Evolutionary conservation across 495 filamentous ascomycete genomes (phyloP), one percentile per base, ranked within the genome.

Genomic region (Ramalina intermedia): DNA sequence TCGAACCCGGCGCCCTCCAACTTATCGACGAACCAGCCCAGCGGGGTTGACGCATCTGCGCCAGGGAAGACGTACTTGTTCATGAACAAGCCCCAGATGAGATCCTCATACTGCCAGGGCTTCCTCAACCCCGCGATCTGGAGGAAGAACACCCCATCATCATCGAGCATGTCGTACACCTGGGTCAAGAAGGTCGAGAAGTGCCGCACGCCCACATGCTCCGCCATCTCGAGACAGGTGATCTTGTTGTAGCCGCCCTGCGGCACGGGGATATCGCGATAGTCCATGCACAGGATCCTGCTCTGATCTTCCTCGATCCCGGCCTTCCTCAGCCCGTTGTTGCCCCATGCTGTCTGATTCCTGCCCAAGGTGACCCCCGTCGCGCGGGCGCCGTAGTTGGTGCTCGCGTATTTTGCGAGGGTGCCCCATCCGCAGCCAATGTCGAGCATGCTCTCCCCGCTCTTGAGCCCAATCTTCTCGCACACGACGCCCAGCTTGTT

Each of bases 21-120:
- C 52, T 70, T 69, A 58, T 81, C 76, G 29, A 82, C 70, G 51
- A 82, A 74, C 51, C 70, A 82, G 23, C 77, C 77, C 27, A 84
- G 66, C 41, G 80, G 80, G 26, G 80, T 82, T 21, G 69, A 74
- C 18, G 80, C 80, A 57, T 84, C 80, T 2, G 80, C 80, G 51
- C 80, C 80, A 16, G 80, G 80, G 69, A 84, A 84, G 59, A 84
- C 69, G 62, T 84, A 82, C 62, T 84, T 82, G 71, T 82, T 84
- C 80, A 84, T 84, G 69, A 82, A 84, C 9, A 84, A 67, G 55
- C 80, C 80, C 80, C 80, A 84, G 59, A 81, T 79, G 18, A 84
- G 69, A 61, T 84, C 80, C 68, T 84, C 80, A 55, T 81, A 84
- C 59, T 84, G 80, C 80, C 80, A 84, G 50, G 67, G 67, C 64